phyloP scores from a whole-genome alignment of 2,329 filamentous ascomycete genomes.

The Claviceps cyperi region DNA sequence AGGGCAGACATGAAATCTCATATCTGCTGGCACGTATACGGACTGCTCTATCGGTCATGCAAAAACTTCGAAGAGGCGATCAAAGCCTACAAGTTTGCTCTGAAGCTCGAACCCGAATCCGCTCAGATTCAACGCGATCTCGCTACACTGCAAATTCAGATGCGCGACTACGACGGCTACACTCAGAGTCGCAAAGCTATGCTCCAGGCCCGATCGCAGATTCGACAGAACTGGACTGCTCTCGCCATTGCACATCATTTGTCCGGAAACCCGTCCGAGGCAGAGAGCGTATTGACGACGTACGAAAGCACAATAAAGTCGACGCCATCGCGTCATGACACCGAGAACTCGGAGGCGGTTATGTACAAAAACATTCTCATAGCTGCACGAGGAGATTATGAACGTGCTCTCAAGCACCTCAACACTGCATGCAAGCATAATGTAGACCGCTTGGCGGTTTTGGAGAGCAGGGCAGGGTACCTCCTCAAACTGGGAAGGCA shows the following conservation, averaged over 20 bases:
- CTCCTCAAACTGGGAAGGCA: conserved; percentile 62
- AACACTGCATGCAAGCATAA: conserved; percentile 63
- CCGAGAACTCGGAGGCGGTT: conserved; percentile 85
- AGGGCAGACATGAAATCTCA: conserved; percentile 98
- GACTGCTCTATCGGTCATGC: conserved; percentile 76
- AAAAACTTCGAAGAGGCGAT: conserved; percentile 99
- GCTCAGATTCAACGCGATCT: conserved; percentile 88
- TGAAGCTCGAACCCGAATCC: conserved; percentile 87
- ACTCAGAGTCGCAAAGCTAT: conserved; percentile 78
- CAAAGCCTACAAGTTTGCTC: conserved; percentile 95
- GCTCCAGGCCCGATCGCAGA: conserved; percentile 66
- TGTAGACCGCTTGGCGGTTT: conserved; percentile 68
- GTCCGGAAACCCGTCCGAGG: conserved; percentile 68
- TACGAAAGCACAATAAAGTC: conserved; percentile 89
- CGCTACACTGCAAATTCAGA: conserved; percentile 86
- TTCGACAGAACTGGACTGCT: conserved; percentile 95
- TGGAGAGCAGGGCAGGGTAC: conserved; percentile 80
- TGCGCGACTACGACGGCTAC: conserved; percentile 90
- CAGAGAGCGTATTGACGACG: conserved; percentile 78
- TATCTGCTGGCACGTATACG: conserved; percentile 99
- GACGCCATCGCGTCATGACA: conserved; percentile 59
- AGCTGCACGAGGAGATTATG: conserved; percentile 69
- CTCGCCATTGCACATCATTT: conserved; percentile 87
- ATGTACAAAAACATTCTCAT: conserved; percentile 95
- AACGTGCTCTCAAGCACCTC: conserved; percentile 76